Base-by-base conservation (phyloP, 371 early-diverging fungal genomes). In the Apophysomyces trapeziformis region DNA sequence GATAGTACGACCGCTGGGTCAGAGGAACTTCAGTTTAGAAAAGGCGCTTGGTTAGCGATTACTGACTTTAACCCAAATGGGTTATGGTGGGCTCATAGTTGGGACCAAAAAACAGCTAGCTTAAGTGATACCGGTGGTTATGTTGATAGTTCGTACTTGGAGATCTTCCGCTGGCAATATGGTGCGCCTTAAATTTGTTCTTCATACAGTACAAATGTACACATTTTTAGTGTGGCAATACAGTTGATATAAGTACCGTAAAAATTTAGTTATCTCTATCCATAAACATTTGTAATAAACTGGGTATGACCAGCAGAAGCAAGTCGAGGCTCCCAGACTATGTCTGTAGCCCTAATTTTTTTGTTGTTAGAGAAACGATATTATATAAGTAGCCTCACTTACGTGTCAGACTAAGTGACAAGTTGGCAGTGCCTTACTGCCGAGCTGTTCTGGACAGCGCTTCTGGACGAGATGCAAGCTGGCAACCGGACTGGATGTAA, bases 11-110 rank as follows among this genome's bases (percentile, higher is more conserved):
- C 93, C 5, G 90, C 90, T 11, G 88, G 89, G 21, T 78, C 85
- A 6, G 95, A 92, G 57, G 96, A 96, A 68, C 76, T 97, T 11
- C 81, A 85, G 16, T 87, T 95, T 39, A 77, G 69, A 7, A 87
- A 91, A 68, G 93, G 93, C 5, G 88, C 92, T 59, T 75, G 93
- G 59, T 73, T 97, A 14, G 92, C 91, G 0, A 93, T 96, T 1
- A 72, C 89, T 0, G 78, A 77, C 1, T 84, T 85, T 16, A 80
- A 83, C 1, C 79, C 82, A 21, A 85, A 87, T 45, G 91, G 90
- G 7, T 92, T 92, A 92, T 92, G 91, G 91, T 87, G 86, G 18
- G 93, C 90, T 26, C 82, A 87, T 57, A 76, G 87, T 36, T 80
- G 82, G 63, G 87, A 86, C 58, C 71, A 78, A 4, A 60, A 65